These are phyloP conservation scores for Pseudocercospora fuligena DNA, from an alignment of 2,329 filamentous ascomycete species.

Conservation along the genomic window DNA sequence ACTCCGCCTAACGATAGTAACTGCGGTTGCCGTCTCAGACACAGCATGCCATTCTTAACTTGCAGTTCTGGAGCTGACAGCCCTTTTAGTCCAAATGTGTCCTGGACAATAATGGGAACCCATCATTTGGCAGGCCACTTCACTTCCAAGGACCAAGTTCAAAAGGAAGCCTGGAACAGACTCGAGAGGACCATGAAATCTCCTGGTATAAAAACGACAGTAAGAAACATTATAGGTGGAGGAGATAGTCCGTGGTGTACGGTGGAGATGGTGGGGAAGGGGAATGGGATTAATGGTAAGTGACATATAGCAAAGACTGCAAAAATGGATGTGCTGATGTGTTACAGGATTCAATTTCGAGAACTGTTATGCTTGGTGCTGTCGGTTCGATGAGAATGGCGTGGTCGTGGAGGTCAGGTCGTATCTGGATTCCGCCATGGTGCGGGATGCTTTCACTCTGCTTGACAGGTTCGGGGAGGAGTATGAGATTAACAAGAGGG, in stretches of 20 bases:
- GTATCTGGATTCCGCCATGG: conserved; percentile 28
- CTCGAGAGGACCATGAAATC: conserved; percentile 26
- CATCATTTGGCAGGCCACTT: conserved; percentile 27
- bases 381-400: conserved; percentile 25
- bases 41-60: too few relatives aligned
- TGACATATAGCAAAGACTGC: too few relatives aligned
- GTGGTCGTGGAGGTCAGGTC: conserved; percentile 29
- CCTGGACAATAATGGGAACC: conserved; percentile 31
- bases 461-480: conserved; percentile 16
- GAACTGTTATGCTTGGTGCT: conserved; percentile 29
- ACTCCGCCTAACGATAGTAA: too few relatives aligned
- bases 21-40: too few relatives aligned
- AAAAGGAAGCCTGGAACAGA: conserved; percentile 18
- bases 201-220: conserved; percentile 20
- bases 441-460: conserved; percentile 26
- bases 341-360: conserved; percentile 26
- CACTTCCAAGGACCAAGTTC: conserved; percentile 19
- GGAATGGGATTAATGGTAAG: conserved; percentile 25
- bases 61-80: too few relatives aligned
- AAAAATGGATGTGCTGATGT: too few relatives aligned
- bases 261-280: conserved; percentile 26
- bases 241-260: conserved; percentile 26
- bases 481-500: conserved; percentile 19
- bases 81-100: conserved; percentile 15
- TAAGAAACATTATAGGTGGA: conserved; percentile 30